A percentile compares a stretch with the other conserved stretches of the same genome.
Evolutionary conservation across 1,284 basidiomycete species (phyloP).

Genomic region (Puccinia triticina): DNA sequence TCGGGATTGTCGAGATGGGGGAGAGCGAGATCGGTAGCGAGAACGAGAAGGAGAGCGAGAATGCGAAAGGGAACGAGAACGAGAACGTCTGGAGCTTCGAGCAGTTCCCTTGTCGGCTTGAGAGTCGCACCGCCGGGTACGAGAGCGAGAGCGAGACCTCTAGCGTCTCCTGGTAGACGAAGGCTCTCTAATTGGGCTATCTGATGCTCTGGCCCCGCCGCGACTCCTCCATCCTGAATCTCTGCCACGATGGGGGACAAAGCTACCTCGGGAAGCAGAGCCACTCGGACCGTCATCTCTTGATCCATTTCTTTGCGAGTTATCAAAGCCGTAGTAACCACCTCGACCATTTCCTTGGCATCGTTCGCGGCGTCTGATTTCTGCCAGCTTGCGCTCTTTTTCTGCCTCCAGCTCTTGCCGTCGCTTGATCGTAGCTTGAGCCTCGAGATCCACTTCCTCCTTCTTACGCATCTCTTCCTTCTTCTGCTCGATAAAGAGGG

Average conservation of each 20-base stretch:
- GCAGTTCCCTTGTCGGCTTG: neutral
- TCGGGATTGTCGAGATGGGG: neutral
- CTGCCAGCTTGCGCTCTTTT: conserved; percentile 57
- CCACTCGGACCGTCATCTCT: neutral
- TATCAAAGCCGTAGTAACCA: neutral
- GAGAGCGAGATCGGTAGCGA: neutral
- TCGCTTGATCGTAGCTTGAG: conserved; percentile 67
- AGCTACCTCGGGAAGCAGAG: conserved; percentile 13
- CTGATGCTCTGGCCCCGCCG: neutral
- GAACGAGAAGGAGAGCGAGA: neutral
- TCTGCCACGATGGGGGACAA: conserved; percentile 35
- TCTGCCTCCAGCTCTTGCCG: conserved; percentile 66
- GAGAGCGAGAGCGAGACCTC: neutral
- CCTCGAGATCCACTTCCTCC: conserved; percentile 68
- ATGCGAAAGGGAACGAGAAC: conserved; percentile 16
- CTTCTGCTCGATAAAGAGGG: conserved; percentile 91
- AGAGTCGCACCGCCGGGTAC: conserved; percentile 1
- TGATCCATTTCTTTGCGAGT: conserved; percentile 26
- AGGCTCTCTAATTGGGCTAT: neutral
- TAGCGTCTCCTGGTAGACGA: neutral
- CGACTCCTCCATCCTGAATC: conserved; percentile 46
- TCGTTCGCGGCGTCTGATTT: conserved; percentile 55
- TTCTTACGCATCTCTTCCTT: conserved; percentile 85
- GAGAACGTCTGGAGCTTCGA: conserved; percentile 4
- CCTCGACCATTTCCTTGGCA: conserved; percentile 52